phyloP scores from a whole-genome alignment of 2,329 filamentous ascomycete species.

The Xylogone sp. region DNA sequence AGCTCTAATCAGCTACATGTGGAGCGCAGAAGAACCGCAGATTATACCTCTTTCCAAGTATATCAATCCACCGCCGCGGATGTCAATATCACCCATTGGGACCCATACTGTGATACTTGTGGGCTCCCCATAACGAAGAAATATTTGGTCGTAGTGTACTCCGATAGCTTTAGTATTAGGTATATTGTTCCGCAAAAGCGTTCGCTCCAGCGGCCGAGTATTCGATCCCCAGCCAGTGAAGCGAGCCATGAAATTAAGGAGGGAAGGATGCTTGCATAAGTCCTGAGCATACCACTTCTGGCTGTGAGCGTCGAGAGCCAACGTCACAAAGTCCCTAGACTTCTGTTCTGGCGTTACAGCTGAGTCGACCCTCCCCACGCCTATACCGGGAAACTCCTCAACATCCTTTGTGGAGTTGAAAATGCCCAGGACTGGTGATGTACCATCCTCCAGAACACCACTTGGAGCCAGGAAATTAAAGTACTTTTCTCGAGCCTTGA shows the following conservation, averaged over 20 bases:
- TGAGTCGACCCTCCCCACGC: conserved; percentile 35
- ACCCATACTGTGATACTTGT: conserved; percentile 48
- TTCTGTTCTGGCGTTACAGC: background rate
- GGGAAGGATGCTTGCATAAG: conserved; percentile 48
- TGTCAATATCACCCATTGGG: conserved; percentile 44
- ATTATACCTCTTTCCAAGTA: conserved; percentile 47
- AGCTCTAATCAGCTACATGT: background rate
- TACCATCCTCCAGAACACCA: conserved; percentile 51
- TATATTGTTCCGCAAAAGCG: conserved; percentile 45
- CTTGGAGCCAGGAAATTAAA: conserved; percentile 50
- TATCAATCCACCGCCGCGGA: conserved; percentile 55
- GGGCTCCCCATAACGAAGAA: conserved; percentile 42
- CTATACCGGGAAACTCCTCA: conserved; percentile 46
- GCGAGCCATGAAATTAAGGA: conserved; percentile 45
- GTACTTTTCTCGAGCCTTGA: conserved; percentile 47
- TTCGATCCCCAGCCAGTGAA: conserved; percentile 51
- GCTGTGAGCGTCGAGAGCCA: conserved; percentile 50
- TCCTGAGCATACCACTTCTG: conserved; percentile 49
- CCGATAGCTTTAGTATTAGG: conserved; percentile 47
- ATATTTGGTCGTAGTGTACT: conserved; percentile 52
- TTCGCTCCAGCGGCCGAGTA: conserved; percentile 51
- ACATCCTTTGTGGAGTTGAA: conserved; percentile 39
- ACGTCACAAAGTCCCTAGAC: conserved; percentile 36
- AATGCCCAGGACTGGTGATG: conserved; percentile 47
- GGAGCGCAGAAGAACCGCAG: conserved; percentile 1